A percentile compares a stretch with the other conserved stretches of the same genome.
Evolutionary conservation across 176 grass and related monocot species (phyloP).

Genomic region (Stipa capillata): DNA sequence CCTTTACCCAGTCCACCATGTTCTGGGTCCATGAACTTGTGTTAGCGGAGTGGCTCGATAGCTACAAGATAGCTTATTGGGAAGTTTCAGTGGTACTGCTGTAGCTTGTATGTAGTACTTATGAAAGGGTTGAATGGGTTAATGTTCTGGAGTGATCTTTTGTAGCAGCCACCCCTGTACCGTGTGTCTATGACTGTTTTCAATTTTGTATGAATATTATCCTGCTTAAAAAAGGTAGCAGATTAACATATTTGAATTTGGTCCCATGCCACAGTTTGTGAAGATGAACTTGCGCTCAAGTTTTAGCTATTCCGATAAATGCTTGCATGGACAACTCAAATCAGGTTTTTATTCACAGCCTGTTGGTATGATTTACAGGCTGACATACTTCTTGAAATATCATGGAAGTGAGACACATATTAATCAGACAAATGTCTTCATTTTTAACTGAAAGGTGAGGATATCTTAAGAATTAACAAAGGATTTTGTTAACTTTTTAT

Average conservation of each 20-base stretch:
- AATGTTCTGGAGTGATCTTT: not conserved
- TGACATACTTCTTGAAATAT: too few species aligned
- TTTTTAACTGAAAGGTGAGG: too few species aligned
- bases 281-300: too few species aligned
- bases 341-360: too few species aligned
- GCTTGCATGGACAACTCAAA: too few species aligned
- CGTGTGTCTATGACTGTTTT: conserved; percentile 8
- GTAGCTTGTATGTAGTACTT: conserved; percentile 22
- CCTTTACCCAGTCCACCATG: not conserved
- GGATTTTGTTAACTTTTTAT: too few species aligned
- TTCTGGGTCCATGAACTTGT: conserved; percentile 22
- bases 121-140: not conserved
- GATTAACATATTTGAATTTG: conserved; percentile 22
- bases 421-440: too few species aligned
- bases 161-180: conserved; percentile 21
- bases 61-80: not conserved
- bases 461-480: too few species aligned
- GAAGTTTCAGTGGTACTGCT: not conserved
- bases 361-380: too few species aligned
- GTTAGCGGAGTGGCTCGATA: not conserved
- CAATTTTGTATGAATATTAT: conserved; percentile 36
- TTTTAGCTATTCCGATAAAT: too few species aligned
- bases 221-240: not conserved
- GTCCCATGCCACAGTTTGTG: not conserved
- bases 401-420: too few species aligned